A percentile compares a stretch with the other conserved stretches of the same genome.
Conservation (phyloP, 345 rosid genomes). For the Populus pruinosa region DNA sequence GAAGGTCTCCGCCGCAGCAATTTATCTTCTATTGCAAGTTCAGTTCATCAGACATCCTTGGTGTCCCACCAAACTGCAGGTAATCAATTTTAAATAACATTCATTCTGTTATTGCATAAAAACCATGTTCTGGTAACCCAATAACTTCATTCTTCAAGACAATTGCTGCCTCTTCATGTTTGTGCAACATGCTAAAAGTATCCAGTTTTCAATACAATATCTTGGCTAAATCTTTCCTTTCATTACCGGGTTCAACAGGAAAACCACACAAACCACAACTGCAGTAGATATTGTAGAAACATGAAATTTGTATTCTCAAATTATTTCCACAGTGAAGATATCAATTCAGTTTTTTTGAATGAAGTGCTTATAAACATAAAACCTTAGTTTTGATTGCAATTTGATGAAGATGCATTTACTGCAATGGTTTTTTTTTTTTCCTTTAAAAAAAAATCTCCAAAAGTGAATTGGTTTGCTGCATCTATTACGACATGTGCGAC, state of each 20-base stretch:
- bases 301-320: background rate
- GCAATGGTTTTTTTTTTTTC: background rate
- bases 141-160: background rate
- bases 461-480: background rate
- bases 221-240: background rate
- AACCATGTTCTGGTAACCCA: background rate
- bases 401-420: background rate
- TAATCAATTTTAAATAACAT: slow-evolving; percentile 15
- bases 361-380: background rate
- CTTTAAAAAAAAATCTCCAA: background rate
- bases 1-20: slow-evolving; percentile 80
- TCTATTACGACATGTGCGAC: background rate
- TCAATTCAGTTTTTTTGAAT: background rate
- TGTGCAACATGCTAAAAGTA: background rate
- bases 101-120: background rate
- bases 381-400: background rate
- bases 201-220: background rate
- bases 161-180: background rate
- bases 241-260: background rate
- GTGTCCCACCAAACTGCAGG: slow-evolving; percentile 63
- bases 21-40: slow-evolving; percentile 75
- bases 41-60: slow-evolving; percentile 65
- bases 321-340: background rate
- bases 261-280: background rate
- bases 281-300: background rate